Conservation (phyloP, 1,139 yeast species). For the Kodamaea plutei region DNA sequence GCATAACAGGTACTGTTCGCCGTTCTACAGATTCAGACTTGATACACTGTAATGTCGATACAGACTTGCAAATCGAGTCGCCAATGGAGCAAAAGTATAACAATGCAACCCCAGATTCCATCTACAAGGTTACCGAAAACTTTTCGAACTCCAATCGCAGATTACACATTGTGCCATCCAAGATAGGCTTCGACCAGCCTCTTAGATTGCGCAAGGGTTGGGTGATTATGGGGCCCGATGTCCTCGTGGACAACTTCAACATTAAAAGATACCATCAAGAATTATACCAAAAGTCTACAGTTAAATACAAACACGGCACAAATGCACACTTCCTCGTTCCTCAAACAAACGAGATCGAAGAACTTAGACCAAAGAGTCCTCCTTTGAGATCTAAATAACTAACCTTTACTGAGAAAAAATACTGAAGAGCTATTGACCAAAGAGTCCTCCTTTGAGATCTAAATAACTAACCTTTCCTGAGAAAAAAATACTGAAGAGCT, state of each 20-base stretch:
- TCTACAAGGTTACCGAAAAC: slow-evolving; percentile 85
- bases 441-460: no score
- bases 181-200: slow-evolving; percentile 58
- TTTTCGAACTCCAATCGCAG: slow-evolving; percentile 79
- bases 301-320: no score
- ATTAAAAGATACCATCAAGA: slow-evolving; percentile 32
- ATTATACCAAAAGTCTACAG: slow-evolving; percentile 30
- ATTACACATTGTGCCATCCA: slow-evolving; percentile 76
- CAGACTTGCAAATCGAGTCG: slow-evolving; percentile 68
- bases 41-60: slow-evolving; percentile 88
- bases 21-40: slow-evolving; percentile 78
- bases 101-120: slow-evolving; percentile 62
- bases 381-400: no score
- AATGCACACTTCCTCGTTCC: slow-evolving; percentile 50
- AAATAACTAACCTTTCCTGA: not conserved
- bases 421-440: no score
- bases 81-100: slow-evolving; percentile 16
- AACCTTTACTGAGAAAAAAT: not conserved
- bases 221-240: slow-evolving; percentile 87
- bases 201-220: slow-evolving; percentile 80
- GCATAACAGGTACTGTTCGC: slow-evolving; percentile 90
- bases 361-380: slow-evolving; percentile 81
- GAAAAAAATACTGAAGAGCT: no score
- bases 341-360: slow-evolving; percentile 68
- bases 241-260: slow-evolving; percentile 63